A percentile compares a stretch with the other conserved stretches of the same genome.
Conservation (phyloP, 768 basidiomycete species). For the Boletales sp. region DNA sequence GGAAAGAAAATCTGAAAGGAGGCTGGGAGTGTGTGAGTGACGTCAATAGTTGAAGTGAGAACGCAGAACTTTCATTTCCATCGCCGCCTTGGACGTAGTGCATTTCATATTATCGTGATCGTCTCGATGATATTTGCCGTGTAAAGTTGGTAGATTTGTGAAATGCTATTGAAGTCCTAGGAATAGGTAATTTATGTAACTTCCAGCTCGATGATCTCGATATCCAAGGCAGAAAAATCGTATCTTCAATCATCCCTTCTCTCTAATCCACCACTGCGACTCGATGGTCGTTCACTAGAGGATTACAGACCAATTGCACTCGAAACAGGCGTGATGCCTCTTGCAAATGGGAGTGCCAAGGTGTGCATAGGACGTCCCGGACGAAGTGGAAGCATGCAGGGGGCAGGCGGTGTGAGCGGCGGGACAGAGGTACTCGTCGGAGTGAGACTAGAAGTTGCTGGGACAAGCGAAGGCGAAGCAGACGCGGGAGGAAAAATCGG, state of each 20-base stretch:
- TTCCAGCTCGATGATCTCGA: neutral
- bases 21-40: constrained; percentile 97
- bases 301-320: constrained; percentile 70
- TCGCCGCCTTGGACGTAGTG: neutral
- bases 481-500: constrained; percentile 59
- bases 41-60: constrained; percentile 64
- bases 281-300: constrained; percentile 66
- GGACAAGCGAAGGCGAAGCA: constrained; percentile 39
- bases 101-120: no score
- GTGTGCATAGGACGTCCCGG: constrained; percentile 66
- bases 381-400: constrained; percentile 69
- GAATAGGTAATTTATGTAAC: no score
- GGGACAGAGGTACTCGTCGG: constrained; percentile 81
- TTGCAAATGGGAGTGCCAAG: constrained; percentile 82
- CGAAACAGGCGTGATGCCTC: constrained; percentile 73
- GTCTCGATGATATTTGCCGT: no score
- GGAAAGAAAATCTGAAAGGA: constrained; percentile 98
- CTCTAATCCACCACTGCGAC: constrained; percentile 57
- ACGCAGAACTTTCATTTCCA: neutral
- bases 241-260: constrained; percentile 69
- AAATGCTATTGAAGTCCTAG: no score
- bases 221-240: constrained; percentile 78
- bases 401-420: constrained; percentile 69
- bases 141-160: no score
- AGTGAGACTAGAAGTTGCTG: constrained; percentile 74